Evolutionary conservation across 2,329 filamentous ascomycete species (phyloP), one percentile per base, ranked within the genome.

Genomic region (Ophiostoma angusticollis): DNA sequence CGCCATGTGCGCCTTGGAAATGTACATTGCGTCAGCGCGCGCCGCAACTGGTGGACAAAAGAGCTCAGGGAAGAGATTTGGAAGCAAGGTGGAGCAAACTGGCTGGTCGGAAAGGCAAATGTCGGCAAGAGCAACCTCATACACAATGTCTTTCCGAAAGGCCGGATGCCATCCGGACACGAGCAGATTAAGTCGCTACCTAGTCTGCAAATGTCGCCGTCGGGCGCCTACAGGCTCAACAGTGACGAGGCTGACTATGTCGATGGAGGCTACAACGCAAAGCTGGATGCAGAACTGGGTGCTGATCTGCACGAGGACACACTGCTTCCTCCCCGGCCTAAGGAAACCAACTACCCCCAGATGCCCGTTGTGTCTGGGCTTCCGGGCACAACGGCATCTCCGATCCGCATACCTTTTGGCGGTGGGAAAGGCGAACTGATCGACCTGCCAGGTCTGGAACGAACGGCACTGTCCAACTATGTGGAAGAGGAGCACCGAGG

Each of bases 41-140:
- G 82, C 53, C 70, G 84, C 42, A 72, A 73, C 9, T 98, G 93
- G 91, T 95, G 89, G 84, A 94, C 87, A 0, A 81, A 73, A 48
- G 67, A 81, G 35, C 63, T 98, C 40, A 94, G 84, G 57, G 79
- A 94, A 49, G 80, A 87, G 34, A 86, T 98, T 33, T 87, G 78
- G 70, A 63, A 77, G 31, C 74, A 84, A 35, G 86, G 85, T 4
- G 89, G 89, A 5, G 91, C 79, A 13, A 80, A 83, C 13, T 98
- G 91, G 89, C 79, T 98, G 67, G 82, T 98, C 3, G 91, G 91
- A n/a, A 96, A 94, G 58, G 85, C 86, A 46, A 98, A 98, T 54
- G 93, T 96, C 3, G 93, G 91, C 18, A 98, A 98, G 61, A 96
- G 89, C 50, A 80, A 81, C 53, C 70, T 98, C 2, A 93, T 96